Conservation (phyloP, 1,284 basidiomycete genomes). For the Waitea zeae region DNA sequence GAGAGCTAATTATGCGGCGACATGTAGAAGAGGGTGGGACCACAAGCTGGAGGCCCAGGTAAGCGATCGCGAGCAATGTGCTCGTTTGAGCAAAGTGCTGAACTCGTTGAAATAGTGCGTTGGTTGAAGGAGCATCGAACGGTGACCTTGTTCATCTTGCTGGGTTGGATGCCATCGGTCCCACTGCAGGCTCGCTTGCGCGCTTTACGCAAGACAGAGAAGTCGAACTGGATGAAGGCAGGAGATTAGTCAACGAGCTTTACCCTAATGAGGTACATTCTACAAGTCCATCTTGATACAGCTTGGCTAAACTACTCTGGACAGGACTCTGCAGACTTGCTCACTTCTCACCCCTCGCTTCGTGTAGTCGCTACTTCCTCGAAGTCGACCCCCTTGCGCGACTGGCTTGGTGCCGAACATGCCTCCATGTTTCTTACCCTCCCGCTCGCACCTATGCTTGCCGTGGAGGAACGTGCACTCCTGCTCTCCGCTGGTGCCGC, state of each 20-base stretch:
- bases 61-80: constrained; percentile 6
- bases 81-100: too few species aligned
- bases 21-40: constrained; percentile 34
- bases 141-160: constrained; percentile 41
- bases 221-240: constrained; percentile 41
- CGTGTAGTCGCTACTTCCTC: constrained; percentile 43
- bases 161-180: constrained; percentile 41
- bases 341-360: constrained; percentile 36
- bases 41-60: constrained; percentile 49
- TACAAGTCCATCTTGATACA: too few species aligned
- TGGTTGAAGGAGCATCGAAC: too few species aligned
- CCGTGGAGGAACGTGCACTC: constrained; percentile 26
- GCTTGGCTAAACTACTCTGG: too few species aligned
- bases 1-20: constrained; percentile 44
- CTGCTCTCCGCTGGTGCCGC: constrained; percentile 26
- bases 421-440: constrained; percentile 53
- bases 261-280: constrained; percentile 24
- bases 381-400: constrained; percentile 38
- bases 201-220: constrained; percentile 42
- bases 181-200: constrained; percentile 42
- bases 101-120: too few species aligned
- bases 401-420: constrained; percentile 48
- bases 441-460: constrained; percentile 37
- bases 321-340: constrained; percentile 25
- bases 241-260: constrained; percentile 33